These are phyloP conservation scores for Litsea cubeba DNA, from an alignment of 164 flowering plant genomes.

Conservation along the genomic window DNA sequence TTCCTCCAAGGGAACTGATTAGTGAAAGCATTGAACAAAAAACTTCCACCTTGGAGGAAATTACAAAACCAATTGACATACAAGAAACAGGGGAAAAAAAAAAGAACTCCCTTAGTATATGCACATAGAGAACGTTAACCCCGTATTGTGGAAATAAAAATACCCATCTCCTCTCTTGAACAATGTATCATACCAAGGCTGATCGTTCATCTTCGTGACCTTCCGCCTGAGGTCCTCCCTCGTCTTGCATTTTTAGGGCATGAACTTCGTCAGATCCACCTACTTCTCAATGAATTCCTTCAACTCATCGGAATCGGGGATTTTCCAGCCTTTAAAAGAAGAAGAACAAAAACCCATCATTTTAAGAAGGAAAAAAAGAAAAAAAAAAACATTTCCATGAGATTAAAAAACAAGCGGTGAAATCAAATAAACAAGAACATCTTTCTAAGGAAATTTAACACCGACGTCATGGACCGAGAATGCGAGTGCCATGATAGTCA, in stretches of 20 bases:
- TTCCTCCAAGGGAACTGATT: no score
- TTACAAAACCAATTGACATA: no score
- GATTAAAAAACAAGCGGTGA: not conserved
- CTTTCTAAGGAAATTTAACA: conserved; percentile 13
- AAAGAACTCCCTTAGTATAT: conserved; percentile 34
- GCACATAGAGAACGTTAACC: conserved; percentile 87
- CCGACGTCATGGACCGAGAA: conserved; percentile 84
- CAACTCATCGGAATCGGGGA: conserved; percentile 77
- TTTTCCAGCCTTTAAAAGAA: conserved; percentile 70
- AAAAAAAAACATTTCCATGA: not conserved
- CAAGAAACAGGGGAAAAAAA: no score
- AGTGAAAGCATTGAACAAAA: no score
- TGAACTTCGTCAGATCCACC: conserved; percentile 53
- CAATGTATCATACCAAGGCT: conserved; percentile 73
- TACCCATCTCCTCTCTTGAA: conserved; percentile 65
- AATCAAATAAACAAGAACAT: not conserved
- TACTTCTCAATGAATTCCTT: conserved; percentile 83
- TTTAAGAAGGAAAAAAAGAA: no score
- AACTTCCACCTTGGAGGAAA: no score
- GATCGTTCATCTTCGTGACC: conserved; percentile 68
- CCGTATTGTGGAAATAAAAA: conserved; percentile 89
- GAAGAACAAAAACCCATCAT: no score
- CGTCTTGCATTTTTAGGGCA: conserved; percentile 58
- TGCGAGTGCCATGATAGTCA: conserved; percentile 62
- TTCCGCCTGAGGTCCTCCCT: conserved; percentile 64